Evolutionary conservation across 129 eudicot species (phyloP).

Genomic region (Oenanthe sinensis): DNA sequence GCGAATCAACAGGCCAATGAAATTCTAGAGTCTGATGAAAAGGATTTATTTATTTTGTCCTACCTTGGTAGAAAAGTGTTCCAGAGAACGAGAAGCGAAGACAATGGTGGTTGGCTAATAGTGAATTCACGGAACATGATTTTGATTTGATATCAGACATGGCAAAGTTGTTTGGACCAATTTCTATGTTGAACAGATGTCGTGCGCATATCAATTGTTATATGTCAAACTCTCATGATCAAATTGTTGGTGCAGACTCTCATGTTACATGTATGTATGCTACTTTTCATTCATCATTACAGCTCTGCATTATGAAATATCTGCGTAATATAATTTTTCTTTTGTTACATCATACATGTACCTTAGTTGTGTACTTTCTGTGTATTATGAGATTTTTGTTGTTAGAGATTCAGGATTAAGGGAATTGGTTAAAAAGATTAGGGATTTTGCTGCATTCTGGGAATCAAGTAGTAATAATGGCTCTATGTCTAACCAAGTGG

Average conservation of each 20-base stretch:
- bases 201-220: background rate
- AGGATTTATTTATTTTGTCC: background rate
- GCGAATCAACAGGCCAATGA: background rate
- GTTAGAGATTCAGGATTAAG: background rate
- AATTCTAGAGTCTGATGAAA: background rate
- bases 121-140: constrained; percentile 1
- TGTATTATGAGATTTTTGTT: background rate
- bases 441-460: background rate
- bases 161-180: background rate
- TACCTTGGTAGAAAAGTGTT: background rate
- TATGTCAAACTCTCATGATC: background rate
- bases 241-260: background rate
- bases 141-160: background rate
- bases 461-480: background rate
- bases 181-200: background rate
- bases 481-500: background rate
- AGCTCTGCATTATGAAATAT: no score
- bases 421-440: background rate
- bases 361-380: no score
- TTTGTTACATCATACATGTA: no score
- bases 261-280: no score
- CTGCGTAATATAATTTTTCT: no score
- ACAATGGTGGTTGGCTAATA: background rate
- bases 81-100: background rate
- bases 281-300: no score